phyloP scores from a whole-genome alignment of 441 rosid genomes.

The Capsella rubella region DNA sequence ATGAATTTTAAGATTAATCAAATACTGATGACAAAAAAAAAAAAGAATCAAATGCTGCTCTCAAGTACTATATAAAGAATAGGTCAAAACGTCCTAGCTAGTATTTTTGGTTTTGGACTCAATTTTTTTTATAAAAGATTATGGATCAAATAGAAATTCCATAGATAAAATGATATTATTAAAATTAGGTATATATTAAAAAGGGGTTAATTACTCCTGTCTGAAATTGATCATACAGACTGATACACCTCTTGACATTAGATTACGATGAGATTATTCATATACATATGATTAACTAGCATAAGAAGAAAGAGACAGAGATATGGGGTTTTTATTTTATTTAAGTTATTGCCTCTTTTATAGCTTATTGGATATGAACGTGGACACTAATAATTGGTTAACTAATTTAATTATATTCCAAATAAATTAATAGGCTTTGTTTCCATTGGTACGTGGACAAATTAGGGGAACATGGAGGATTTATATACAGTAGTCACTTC shows the following conservation, averaged over 20 bases:
- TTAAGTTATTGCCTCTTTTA: constrained; percentile 11
- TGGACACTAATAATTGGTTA: constrained; percentile 35
- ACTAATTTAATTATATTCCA: constrained; percentile 34
- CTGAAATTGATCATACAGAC: not conserved
- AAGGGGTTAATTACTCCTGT: not conserved
- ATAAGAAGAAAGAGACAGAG: constrained; percentile 35
- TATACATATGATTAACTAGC: constrained; percentile 20
- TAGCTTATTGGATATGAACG: constrained; percentile 37
- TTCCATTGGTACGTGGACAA: constrained; percentile 30
- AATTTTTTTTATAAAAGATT: not conserved
- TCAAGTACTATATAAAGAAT: not conserved
- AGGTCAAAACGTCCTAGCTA: not conserved
- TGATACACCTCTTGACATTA: not conserved
- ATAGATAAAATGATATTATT: not conserved
- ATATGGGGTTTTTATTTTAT: constrained; percentile 12
- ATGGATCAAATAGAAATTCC: not conserved
- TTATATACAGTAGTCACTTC: constrained; percentile 6
- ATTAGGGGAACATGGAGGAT: constrained; percentile 26
- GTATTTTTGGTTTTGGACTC: not conserved
- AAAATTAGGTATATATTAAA: constrained; percentile 3
- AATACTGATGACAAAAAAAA: too few species aligned
- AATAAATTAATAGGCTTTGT: constrained; percentile 19
- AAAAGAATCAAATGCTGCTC: too few species aligned
- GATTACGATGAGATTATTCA: constrained; percentile 5
- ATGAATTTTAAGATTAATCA: too few species aligned